Base-by-base conservation (phyloP, 1,284 basidiomycete species). In the Sutorius eximius region DNA sequence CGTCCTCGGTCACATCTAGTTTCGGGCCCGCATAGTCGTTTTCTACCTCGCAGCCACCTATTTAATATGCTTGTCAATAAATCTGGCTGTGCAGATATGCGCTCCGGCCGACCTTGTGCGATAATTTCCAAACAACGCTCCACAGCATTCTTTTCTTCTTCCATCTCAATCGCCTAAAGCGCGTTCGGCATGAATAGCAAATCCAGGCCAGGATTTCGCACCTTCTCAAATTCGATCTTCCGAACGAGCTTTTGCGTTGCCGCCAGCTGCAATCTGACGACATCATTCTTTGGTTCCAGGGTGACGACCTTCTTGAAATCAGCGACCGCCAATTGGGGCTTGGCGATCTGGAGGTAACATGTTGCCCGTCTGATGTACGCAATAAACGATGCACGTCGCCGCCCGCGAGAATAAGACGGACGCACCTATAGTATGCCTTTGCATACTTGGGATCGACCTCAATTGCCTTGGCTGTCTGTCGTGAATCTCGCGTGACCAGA, bases 211-310 rank as follows among this genome's bases (percentile, higher is more conserved):
- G 16, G 12, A 42, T 49, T 24, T 24, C 76, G 33, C 46, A 87
- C 91, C 81, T 93, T 94, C 71, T 95, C 92, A 62, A 95, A 95
- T 64, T 93, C 91, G 55, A 91, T 87, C 66, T 84, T 87, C 37
- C 91, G 81, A 52, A 94, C 79, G 46, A 98, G 82, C 75, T 98
- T 99, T 70, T 92, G 87, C 1, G 96, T 98, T 30, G 91, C 86
- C 30, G 87, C 82, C 58, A 98, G 76, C 72, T 98, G 95, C 38
- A 82, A 76, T 58, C 87, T 82, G 15, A 96, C 91, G 5, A 83
- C 75, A 30, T 85, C 83, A 71, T 99, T 99, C 38, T 83, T 80
- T 0, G 96, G 95, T 67, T 99, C 97, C 5, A 98, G 74, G n/a
- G 79, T 71, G 27, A 97, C 73, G 9, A 96, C 87, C 71, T 87